Evolutionary conservation across 129 eudicot species (phyloP).

Genomic region (Centella asiatica): DNA sequence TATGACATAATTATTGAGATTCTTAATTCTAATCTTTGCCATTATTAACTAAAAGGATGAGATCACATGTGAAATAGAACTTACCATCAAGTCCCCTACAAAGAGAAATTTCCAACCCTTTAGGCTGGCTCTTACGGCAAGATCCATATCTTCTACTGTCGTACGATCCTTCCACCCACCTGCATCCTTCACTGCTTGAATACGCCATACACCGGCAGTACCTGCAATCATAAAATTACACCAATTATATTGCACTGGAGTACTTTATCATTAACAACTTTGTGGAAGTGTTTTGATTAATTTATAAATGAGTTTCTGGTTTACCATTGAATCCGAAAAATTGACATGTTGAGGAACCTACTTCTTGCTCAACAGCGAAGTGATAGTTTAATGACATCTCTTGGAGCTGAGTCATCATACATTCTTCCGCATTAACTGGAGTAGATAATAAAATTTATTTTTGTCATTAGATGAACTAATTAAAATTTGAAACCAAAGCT

Average conservation of each 20-base stretch:
- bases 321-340: slow-evolving; percentile 88
- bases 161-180: slow-evolving; percentile 57
- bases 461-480: not conserved
- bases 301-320: not conserved
- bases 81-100: slow-evolving; percentile 34
- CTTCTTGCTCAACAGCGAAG: slow-evolving; percentile 85
- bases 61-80: not conserved
- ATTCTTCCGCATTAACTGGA: slow-evolving; percentile 73
- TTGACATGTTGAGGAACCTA: slow-evolving; percentile 73
- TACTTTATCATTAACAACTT: not conserved
- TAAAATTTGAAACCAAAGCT: not conserved
- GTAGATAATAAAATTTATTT: not conserved
- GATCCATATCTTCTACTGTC: slow-evolving; percentile 47
- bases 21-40: too few species aligned
- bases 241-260: not conserved
- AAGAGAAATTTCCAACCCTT: slow-evolving; percentile 44
- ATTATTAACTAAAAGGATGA: not conserved
- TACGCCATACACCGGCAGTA: slow-evolving; percentile 25
- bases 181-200: slow-evolving; percentile 32
- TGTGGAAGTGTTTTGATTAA: not conserved
- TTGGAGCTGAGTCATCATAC: slow-evolving; percentile 78
- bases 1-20: slow-evolving; percentile 3
- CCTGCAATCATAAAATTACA: not conserved
- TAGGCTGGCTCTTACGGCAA: slow-evolving; percentile 28
- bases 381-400: slow-evolving; percentile 87